Conservation (phyloP, 2,329 filamentous ascomycete genomes). For the Cylindrodendrum hubeiense region DNA sequence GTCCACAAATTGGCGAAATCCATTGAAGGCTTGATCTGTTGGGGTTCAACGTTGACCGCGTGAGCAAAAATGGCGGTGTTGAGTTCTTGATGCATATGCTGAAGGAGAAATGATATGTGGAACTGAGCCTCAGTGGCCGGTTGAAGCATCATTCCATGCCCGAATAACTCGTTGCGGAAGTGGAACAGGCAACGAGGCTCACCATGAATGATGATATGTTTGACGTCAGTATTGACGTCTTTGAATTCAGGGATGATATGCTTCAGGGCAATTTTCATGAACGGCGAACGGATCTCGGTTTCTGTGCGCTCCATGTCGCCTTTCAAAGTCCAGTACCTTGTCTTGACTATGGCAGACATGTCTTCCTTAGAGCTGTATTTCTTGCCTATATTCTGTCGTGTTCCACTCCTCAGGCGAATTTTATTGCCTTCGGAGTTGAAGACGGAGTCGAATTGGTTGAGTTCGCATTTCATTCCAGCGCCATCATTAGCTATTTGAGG, state of each 20-base stretch:
- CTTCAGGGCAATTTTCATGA: constrained; percentile 1
- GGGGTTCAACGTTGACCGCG: not conserved
- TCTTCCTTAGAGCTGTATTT: no score
- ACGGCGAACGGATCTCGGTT: not conserved
- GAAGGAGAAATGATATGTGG: not conserved
- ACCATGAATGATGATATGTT: not conserved
- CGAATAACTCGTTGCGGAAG: not conserved
- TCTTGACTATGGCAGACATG: no score
- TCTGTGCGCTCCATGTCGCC: no score
- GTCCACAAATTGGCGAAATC: not conserved
- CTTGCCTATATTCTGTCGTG: no score
- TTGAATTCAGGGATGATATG: not conserved
- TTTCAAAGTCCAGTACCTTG: no score
- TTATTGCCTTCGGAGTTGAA: no score
- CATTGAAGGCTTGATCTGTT: not conserved
- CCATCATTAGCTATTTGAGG: no score
- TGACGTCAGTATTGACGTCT: not conserved
- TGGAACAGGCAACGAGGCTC: not conserved
- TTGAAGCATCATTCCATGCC: not conserved
- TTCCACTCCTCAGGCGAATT: no score
- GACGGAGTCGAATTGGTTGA: no score
- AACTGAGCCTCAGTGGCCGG: not conserved
- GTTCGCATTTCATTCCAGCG: no score
- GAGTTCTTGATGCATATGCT: not conserved
- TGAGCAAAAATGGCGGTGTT: not conserved